A percentile compares a stretch with the other conserved stretches of the same genome.
Evolutionary conservation across 495 filamentous ascomycete species (phyloP).

Genomic region (Barbatosphaeria neglecta): DNA sequence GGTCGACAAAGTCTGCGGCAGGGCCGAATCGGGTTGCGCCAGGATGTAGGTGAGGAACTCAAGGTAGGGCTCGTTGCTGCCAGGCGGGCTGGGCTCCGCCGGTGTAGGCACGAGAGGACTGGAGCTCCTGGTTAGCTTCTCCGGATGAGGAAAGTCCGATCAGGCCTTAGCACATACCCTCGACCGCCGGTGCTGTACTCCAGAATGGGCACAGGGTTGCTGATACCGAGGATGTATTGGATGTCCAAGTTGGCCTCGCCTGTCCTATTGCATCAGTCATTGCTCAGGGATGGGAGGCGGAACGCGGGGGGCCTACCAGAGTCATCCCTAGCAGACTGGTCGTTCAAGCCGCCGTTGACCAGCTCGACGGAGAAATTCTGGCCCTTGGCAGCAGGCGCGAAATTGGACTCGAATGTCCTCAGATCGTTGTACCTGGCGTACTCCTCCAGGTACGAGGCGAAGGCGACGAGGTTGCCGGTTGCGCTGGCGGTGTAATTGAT

Average conservation of each 20-base stretch:
- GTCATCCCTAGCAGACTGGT: conserved; percentile 21
- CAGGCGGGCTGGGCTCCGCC: conserved; percentile 33
- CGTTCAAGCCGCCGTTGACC: conserved; percentile 46
- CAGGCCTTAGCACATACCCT: conserved; percentile 13
- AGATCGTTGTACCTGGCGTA: conserved; percentile 51
- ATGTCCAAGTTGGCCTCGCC: conserved; percentile 67
- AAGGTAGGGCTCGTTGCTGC: conserved; percentile 70
- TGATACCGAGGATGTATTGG: conserved; percentile 52
- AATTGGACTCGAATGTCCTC: conserved; percentile 35
- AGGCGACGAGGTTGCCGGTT: conserved; percentile 18
- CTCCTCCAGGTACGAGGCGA: conserved; percentile 39
- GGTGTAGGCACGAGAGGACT: conserved; percentile 48
- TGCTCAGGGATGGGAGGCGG: background rate
- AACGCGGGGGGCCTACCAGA: conserved; percentile 10
- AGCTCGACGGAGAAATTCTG: conserved; percentile 50
- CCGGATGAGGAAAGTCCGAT: conserved; percentile 1
- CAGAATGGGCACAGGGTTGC: conserved; percentile 21
- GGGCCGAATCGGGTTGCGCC: conserved; percentile 21
- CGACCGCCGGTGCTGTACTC: conserved; percentile 33
- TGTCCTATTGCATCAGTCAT: background rate
- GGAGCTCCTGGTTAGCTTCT: background rate
- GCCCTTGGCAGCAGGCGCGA: conserved; percentile 29
- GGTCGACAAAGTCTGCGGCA: conserved; percentile 67
- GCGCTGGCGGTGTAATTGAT: conserved; percentile 22
- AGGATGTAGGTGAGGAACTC: conserved; percentile 52